phyloP scores from a whole-genome alignment of 225 moss, liverwort and hornwort genomes.

The Asterella californica region DNA sequence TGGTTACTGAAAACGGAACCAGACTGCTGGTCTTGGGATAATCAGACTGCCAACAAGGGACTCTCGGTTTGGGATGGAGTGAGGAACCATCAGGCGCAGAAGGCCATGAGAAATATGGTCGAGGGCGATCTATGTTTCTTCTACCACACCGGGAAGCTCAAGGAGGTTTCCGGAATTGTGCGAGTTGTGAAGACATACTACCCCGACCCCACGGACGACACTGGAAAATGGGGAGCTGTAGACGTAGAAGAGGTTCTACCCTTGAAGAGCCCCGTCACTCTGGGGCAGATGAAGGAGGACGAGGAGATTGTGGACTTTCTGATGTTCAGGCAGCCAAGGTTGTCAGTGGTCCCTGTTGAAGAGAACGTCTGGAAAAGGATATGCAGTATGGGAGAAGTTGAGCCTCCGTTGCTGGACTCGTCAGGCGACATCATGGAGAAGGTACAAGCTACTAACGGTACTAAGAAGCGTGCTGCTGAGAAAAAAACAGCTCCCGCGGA shows the following conservation, averaged over 20 bases:
- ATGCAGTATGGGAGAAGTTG: slow-evolving; percentile 64
- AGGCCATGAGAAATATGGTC: slow-evolving; percentile 60
- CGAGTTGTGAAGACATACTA: slow-evolving; percentile 63
- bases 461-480: neutral
- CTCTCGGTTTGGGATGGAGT: slow-evolving; percentile 83
- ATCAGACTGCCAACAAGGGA: slow-evolving; percentile 66
- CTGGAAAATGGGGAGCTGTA: slow-evolving; percentile 78
- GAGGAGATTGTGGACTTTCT: slow-evolving; percentile 54
- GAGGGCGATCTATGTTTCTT: slow-evolving; percentile 75
- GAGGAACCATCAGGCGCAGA: slow-evolving; percentile 72
- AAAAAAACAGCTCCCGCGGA: neutral
- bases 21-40: slow-evolving; percentile 71
- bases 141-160: slow-evolving; percentile 80
- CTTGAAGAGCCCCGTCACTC: slow-evolving; percentile 57
- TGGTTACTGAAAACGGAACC: slow-evolving; percentile 96
- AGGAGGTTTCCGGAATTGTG: slow-evolving; percentile 69
- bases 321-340: slow-evolving; percentile 76
- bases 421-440: neutral
- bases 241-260: slow-evolving; percentile 63
- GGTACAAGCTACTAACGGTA: neutral
- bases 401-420: slow-evolving; percentile 36
- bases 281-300: slow-evolving; percentile 57
- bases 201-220: slow-evolving; percentile 61
- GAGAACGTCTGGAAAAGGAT: slow-evolving; percentile 62
- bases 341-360: slow-evolving; percentile 76